Evolutionary conservation across 768 basidiomycete genomes (phyloP).

Genomic region (Neoboletus subvelutipes): DNA sequence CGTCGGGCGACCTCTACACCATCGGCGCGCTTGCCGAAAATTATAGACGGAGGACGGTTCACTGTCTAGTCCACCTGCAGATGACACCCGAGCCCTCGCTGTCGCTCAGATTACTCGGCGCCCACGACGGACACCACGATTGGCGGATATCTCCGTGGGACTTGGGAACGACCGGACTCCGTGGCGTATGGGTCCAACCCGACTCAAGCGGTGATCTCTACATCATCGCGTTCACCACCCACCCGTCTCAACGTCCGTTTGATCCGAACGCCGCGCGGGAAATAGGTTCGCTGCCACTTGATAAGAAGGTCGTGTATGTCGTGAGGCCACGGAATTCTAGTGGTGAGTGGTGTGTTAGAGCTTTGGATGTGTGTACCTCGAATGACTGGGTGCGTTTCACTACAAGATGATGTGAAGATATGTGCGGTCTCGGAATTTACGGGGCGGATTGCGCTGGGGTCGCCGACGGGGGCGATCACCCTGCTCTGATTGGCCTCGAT

Average conservation of each 20-base stretch:
- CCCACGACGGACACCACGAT: rapidly evolving
- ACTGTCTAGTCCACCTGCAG: constrained; percentile 33
- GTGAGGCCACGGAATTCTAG: background rate
- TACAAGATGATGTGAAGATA: constrained; percentile 15
- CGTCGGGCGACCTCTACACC: constrained; percentile 36
- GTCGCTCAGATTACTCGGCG: background rate
- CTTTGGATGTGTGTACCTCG: background rate
- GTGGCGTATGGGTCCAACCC: background rate
- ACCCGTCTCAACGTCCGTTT: background rate
- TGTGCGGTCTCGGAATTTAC: constrained; percentile 46
- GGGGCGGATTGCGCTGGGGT: constrained; percentile 44
- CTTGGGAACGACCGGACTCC: background rate
- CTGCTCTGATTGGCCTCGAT: background rate
- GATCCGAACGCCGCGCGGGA: background rate
- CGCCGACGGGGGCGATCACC: constrained; percentile 32
- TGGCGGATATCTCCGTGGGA: background rate
- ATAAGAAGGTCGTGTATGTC: background rate
- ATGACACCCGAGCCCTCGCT: background rate
- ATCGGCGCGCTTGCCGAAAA: constrained; percentile 35
- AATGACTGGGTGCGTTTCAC: background rate
- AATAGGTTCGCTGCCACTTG: background rate
- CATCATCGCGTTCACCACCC: background rate
- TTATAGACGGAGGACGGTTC: constrained; percentile 42
- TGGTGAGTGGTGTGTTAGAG: background rate
- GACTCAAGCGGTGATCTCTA: background rate